Base-by-base conservation (phyloP, 805 yeast species). In the Myxozyma vanderwaltii region DNA sequence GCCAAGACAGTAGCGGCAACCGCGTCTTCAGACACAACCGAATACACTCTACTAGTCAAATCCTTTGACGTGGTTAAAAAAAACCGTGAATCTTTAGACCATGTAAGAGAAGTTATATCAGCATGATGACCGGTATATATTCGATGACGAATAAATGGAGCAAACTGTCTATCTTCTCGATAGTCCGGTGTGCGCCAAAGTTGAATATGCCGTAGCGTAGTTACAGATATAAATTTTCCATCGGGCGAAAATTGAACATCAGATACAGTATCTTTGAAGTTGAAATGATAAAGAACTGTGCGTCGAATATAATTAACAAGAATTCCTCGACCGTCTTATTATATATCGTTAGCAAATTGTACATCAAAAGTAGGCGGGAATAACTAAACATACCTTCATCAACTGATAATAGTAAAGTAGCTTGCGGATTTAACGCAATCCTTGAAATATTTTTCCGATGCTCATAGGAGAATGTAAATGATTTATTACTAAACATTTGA, bases 51-150 rank as follows among this genome's bases (percentile, higher is more conserved):
- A 1, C 96, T 85, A 0, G 97, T 88, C 80, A 94, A 79, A 75
- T 94, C 99, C 70, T 89, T 89, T 23, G 96, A 87, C 1, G 96
- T 81, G 1, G 96, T 83, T 43, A 94, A 77, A 67, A 94, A 81
- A 70, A 91, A 94, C 67, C 96, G 81, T 3, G 96, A 88, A 73
- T 94, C 99, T 29, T 79, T 79, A 0, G 97, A 89, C 98, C 98
- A 94, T 2, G 89, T 79, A 10, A 94, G 72, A 1, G 91, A 83
- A 1, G 82, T 79, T 24, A 94, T 83, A 67, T 89, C 95, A 51
- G 85, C 85, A 71, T 84, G 91, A 76, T 94, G 99, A 36, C 99
- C 99, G 0, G 97, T 90, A 68, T 91, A 91, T 6, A 88, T 82
- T 69, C 96, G 79, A 73, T 89, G 89, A 63, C 96, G 86, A 40